Evolutionary conservation across 2,329 filamentous ascomycete genomes (phyloP).

Genomic region (Pseudogymnoascus sp.): DNA sequence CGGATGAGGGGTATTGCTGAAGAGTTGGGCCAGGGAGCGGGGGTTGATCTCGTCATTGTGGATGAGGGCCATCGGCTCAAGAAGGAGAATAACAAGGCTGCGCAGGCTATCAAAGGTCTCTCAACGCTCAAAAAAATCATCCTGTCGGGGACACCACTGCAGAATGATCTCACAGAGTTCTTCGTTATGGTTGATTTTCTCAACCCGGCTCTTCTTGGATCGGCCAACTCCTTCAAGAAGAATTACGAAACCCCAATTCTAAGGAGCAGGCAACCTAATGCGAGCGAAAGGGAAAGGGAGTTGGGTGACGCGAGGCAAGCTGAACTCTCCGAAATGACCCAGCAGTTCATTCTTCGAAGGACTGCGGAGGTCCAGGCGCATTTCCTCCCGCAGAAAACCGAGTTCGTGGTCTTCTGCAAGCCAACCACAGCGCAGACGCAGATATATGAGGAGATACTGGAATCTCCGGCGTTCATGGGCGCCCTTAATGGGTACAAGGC

Average conservation of each 20-base stretch:
- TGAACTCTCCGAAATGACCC: conserved; percentile 83
- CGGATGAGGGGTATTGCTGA: conserved; percentile 58
- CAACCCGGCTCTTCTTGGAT: conserved; percentile 85
- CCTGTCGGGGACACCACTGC: conserved; percentile 72
- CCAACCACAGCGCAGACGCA: conserved; percentile 86
- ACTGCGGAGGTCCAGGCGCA: conserved; percentile 88
- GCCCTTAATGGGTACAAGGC: conserved; percentile 53
- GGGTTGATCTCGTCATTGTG: conserved; percentile 82
- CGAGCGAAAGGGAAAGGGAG: conserved; percentile 61
- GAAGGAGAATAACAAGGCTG: conserved; percentile 88
- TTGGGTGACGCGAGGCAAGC: conserved; percentile 66
- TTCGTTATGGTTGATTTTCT: conserved; percentile 94
- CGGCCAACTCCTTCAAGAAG: conserved; percentile 83
- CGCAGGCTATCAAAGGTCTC: conserved; percentile 79
- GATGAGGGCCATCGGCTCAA: conserved; percentile 97
- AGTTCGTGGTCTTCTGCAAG: conserved; percentile 91
- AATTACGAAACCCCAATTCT: conserved; percentile 90
- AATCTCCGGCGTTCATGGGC: conserved; percentile 52
- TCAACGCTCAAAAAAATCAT: conserved; percentile 39
- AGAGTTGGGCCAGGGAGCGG: conserved; percentile 52
- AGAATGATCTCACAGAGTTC: conserved; percentile 90
- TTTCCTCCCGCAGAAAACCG: conserved; percentile 83
- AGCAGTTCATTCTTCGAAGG: conserved; percentile 78
- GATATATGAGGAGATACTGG: conserved; percentile 64
- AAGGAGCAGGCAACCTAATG: conserved; percentile 48